Percentiles rank a stretch among this genome's conserved stretches.
Evolutionary conservation across 2,329 filamentous ascomycete genomes (phyloP).

Genomic region (Claviceps sp.): DNA sequence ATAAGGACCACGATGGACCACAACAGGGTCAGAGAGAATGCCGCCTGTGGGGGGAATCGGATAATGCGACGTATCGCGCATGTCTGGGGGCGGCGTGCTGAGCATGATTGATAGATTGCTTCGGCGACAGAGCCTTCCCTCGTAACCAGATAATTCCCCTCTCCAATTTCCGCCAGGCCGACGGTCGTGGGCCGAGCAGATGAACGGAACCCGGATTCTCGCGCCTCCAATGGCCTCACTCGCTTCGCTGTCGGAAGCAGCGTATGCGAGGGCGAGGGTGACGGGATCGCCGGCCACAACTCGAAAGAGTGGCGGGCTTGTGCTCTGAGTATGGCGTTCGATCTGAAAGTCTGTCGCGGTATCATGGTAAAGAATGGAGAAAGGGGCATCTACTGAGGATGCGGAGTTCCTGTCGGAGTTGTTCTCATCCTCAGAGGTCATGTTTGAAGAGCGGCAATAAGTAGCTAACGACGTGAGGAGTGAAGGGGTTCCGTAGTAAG

Average conservation of each 20-base stretch:
- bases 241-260: constrained; percentile 23
- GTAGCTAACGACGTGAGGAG: neutral
- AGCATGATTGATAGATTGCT: constrained; percentile 61
- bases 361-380: constrained; percentile 45
- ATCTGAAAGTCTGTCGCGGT: constrained; percentile 33
- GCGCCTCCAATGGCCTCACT: constrained; percentile 20
- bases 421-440: constrained; percentile 47
- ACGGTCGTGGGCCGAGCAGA: constrained; percentile 65
- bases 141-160: constrained; percentile 35
- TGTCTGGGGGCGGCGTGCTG: constrained; percentile 42
- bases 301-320: constrained; percentile 31
- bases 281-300: constrained; percentile 46
- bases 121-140: constrained; percentile 59
- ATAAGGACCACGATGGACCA: constrained; percentile 59
- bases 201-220: constrained; percentile 42
- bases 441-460: constrained; percentile 7
- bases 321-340: constrained; percentile 19
- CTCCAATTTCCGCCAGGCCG: constrained; percentile 69
- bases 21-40: constrained; percentile 56
- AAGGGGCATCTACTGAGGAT: constrained; percentile 45
- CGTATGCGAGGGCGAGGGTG: constrained; percentile 46
- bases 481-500: neutral
- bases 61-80: constrained; percentile 41
- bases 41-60: constrained; percentile 58
- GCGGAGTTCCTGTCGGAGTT: constrained; percentile 61